Base-by-base conservation (phyloP, 164 flowering plant genomes). In the Chloranthus sessilifolius region DNA sequence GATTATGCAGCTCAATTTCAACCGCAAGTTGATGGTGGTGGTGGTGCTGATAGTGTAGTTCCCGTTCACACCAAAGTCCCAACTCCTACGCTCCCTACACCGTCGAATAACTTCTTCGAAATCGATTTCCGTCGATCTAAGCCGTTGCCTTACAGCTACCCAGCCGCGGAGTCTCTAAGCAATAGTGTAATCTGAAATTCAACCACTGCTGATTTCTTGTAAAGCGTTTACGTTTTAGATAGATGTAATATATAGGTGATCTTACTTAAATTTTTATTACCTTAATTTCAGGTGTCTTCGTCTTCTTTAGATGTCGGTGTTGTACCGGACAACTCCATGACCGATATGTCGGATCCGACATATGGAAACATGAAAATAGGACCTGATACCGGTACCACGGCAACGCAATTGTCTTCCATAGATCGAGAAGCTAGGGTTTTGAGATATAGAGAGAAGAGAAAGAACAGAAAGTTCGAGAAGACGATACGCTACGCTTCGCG, bases 391-490 rank as follows among this genome's bases (percentile, higher is more conserved):
- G 53, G 12, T 11, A 3, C 43, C 3, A 33, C 43, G 43, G 55
- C 78, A 12, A 50, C 43, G 7, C 75, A 72, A 41, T 40, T 76
- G 3, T 61, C 74, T 2, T 69, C 83, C 5, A 53, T 68, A 17
- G 95, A 92, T 33, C 56, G 98, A 29, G 88, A 86, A 52, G 96
- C 94, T 7, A 76, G 95, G 70, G 96, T 92, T 36, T 39, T 83
- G 67, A 79, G 96, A 80, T 92, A 92, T 72, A 74, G 85, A 43
- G 96, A 92, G 84, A 88, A 88, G 78, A 68, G 94, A 51, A 92
- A 88, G 85, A 88, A 81, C 63, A 30, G 98, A 25, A 88, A 82
- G 62, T 92, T 92, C 68, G 91, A 88, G 81, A 92, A 92, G 76
- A 92, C 95, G 29, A 86, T 92, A 47, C 76, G 96, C 1, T 92